Percentiles rank a stretch among this genome's conserved stretches.
Evolutionary conservation across 2,329 filamentous ascomycete species (phyloP).

Genomic region (Sphaceloma murrayae): DNA sequence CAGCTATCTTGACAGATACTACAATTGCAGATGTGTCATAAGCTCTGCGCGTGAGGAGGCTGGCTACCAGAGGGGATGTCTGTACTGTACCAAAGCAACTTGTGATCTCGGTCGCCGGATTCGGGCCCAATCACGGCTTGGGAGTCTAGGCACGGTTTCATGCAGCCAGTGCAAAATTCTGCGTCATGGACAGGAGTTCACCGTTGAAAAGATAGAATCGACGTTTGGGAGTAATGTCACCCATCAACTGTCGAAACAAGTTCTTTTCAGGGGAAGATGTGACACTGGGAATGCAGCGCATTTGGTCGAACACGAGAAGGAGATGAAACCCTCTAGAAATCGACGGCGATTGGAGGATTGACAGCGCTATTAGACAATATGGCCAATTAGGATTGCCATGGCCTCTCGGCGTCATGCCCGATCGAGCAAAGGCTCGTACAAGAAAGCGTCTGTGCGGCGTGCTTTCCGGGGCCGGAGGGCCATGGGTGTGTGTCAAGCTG

Average conservation of each 20-base stretch:
- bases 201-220: conserved; percentile 8
- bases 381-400: neutral
- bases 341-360: conserved; percentile 4
- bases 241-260: neutral
- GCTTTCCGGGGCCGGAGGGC: neutral
- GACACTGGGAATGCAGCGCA: neutral
- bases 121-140: conserved; percentile 5
- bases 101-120: neutral
- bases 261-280: neutral
- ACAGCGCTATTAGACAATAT: conserved; percentile 9
- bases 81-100: no score
- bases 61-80: no score
- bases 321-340: neutral
- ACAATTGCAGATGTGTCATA: no score
- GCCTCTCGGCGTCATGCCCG: conserved; percentile 11
- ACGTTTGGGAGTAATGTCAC: conserved; percentile 2
- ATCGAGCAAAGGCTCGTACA: conserved; percentile 13
- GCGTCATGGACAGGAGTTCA: conserved; percentile 10
- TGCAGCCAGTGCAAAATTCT: neutral
- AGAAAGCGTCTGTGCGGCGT: conserved; percentile 14
- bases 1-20: no score
- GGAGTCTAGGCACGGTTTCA: conserved; percentile 9
- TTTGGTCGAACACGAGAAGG: conserved; percentile 10
- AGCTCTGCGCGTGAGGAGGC: no score
- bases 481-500: conserved; percentile 8